phyloP scores from a whole-genome alignment of 2,329 filamentous ascomycete species.

The Diaporthe sp. region DNA sequence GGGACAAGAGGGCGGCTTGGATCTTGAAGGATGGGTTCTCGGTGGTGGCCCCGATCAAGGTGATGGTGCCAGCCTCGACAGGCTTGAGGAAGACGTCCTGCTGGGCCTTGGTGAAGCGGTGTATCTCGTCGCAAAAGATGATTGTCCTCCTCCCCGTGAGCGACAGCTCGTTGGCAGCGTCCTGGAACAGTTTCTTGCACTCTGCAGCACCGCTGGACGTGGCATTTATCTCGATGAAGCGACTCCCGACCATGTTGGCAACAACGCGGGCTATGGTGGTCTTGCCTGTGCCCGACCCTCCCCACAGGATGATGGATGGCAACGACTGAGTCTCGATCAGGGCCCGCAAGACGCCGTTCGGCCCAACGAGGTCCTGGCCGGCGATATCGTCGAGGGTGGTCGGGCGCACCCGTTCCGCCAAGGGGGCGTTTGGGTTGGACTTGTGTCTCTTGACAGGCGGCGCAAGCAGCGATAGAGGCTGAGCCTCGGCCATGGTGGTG shows the following conservation, averaged over 20 bases:
- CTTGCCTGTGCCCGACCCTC: slow-evolving; percentile 83
- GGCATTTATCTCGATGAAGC: slow-evolving; percentile 96
- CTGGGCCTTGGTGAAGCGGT: slow-evolving; percentile 89
- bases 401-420: slow-evolving; percentile 95
- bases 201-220: slow-evolving; percentile 89
- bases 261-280: slow-evolving; percentile 94
- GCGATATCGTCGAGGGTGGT: slow-evolving; percentile 84
- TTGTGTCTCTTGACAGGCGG: slow-evolving; percentile 73
- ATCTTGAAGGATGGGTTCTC: slow-evolving; percentile 98
- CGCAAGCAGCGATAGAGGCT: slow-evolving; percentile 40
- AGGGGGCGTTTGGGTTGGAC: slow-evolving; percentile 77
- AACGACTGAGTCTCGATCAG: slow-evolving; percentile 88
- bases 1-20: slow-evolving; percentile 84
- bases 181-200: slow-evolving; percentile 90
- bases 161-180: slow-evolving; percentile 81
- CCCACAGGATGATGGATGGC: slow-evolving; percentile 97
- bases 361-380: slow-evolving; percentile 91
- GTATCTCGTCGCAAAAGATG: slow-evolving; percentile 97
- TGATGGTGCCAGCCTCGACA: slow-evolving; percentile 90
- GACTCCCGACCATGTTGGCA: slow-evolving; percentile 80
- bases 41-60: slow-evolving; percentile 93
- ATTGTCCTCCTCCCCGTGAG: slow-evolving; percentile 93
- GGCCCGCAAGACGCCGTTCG: slow-evolving; percentile 82
- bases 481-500: slow-evolving; percentile 41
- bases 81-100: slow-evolving; percentile 95